These are phyloP conservation scores for Fusarium zealandicum DNA, from an alignment of 2,329 filamentous ascomycete genomes.

Conservation along the genomic window DNA sequence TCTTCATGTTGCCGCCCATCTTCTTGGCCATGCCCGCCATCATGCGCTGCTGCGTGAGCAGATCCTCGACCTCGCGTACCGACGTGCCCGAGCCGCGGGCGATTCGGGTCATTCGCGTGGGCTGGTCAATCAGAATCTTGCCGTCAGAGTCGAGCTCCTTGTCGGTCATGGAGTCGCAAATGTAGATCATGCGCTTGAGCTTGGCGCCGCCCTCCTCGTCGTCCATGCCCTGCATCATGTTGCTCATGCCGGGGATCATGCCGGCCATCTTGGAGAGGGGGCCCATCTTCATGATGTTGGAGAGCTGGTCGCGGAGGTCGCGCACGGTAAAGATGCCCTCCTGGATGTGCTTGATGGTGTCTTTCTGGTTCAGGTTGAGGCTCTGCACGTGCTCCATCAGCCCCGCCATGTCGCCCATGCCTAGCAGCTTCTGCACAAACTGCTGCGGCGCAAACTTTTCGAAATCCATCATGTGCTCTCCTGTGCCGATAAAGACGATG, in stretches of 20 bases:
- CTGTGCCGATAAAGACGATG: slow-evolving; percentile 97
- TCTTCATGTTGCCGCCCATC: slow-evolving; percentile 97
- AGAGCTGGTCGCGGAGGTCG: slow-evolving; percentile 92
- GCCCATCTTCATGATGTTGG: slow-evolving; percentile 99
- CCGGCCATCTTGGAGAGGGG: slow-evolving; percentile 96
- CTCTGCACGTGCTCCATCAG: slow-evolving; percentile 96
- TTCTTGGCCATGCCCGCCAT: slow-evolving; percentile 99
- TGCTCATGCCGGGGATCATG: slow-evolving; percentile 96
- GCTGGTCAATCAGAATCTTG: slow-evolving; percentile 91
- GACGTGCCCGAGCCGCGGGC: slow-evolving; percentile 89
- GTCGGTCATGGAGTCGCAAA: slow-evolving; percentile 97
- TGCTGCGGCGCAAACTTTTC: slow-evolving; percentile 92
- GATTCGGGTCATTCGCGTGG: slow-evolving; percentile 89
- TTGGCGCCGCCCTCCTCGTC: slow-evolving; percentile 95
- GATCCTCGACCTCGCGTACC: slow-evolving; percentile 91
- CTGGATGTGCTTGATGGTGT: slow-evolving; percentile 98
- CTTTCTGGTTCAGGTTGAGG: slow-evolving; percentile 94
- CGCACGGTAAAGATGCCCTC: slow-evolving; percentile 96
- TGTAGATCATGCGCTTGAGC: slow-evolving; percentile 98
- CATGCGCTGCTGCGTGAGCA: slow-evolving; percentile 97
- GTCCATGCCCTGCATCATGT: slow-evolving; percentile 94
- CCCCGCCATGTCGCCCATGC: slow-evolving; percentile 96
- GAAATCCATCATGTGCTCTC: slow-evolving; percentile 95
- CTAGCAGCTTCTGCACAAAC: slow-evolving; percentile 91
- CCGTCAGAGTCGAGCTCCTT: slow-evolving; percentile 96